Evolutionary conservation across 1,139 yeast genomes (phyloP), one percentile per base, ranked within the genome.

Genomic region (Blastobotrys buckinghamii): DNA sequence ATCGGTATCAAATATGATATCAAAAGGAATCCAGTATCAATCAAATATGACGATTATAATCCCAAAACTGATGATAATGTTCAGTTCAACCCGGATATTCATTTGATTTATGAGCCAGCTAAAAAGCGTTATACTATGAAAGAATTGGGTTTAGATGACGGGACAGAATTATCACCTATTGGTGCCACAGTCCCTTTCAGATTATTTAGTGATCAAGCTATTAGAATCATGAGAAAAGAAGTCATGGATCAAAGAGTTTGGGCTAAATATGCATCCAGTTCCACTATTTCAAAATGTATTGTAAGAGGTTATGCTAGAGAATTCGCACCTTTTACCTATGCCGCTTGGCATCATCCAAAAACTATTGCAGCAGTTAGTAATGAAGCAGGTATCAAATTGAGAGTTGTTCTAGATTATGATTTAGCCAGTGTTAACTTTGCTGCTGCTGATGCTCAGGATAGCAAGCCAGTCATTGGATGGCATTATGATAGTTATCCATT

Each of bases 401-500:
- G 24, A 22, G 20, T 41, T 15, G 29, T 41, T 2, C 22, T 41
- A 38, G 44, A 41, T 16, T 41, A 41, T 17, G 44, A 41, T n/a
- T 20, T 41, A 12, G 44, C 38, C 17, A 41, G 20, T 19, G 38
- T 41, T 17, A 41, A 41, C n/a, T 41, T 41, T 33, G 44, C 44
- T 3, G 44, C 38, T 3, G 29, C 27, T 2, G 36, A 15, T 16
- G 26, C 30, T 2, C 2, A n/a, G 6, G 44, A 41, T 24, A 9
- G 8, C 30, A 33, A 17, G 4, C 44, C 37, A 2, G 44, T 41
- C 13, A 27, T 41, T 33, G 34, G 36, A 4, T 41, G 44, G 44
- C 44, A 41, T 24, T 41, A 32, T 22, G 44, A 41, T 33, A 22
- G 34, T 13, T 41, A 41, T n/a, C 44, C 44, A 17, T 41, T 41